A percentile compares a stretch with the other conserved stretches of the same genome.
Conservation (phyloP, 129 eudicot species). For the Gnaphalium uliginosum region DNA sequence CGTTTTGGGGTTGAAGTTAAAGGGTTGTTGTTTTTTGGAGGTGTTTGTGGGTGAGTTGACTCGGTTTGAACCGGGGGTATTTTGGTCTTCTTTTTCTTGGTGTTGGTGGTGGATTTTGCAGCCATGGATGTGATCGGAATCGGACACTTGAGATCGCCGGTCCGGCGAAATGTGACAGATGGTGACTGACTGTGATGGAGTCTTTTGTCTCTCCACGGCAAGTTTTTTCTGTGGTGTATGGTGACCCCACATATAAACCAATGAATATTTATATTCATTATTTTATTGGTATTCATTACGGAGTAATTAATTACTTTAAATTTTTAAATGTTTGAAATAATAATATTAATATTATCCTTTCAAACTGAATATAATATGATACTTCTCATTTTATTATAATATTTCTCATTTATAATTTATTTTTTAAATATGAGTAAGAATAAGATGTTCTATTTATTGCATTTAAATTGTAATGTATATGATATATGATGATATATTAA, state of each 20-base stretch:
- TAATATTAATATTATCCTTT: too few relatives aligned
- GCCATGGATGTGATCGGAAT: background rate
- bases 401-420: too few relatives aligned
- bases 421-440: too few relatives aligned
- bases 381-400: too few relatives aligned
- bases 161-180: constrained; percentile 1
- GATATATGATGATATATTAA: too few relatives aligned
- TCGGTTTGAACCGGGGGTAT: background rate
- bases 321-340: too few relatives aligned
- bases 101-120: background rate
- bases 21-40: background rate
- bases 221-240: background rate
- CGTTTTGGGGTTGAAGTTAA: constrained; percentile 25
- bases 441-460: too few relatives aligned
- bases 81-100: background rate
- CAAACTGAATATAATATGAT: too few relatives aligned
- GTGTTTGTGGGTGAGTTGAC: background rate
- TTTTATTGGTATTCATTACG: too few relatives aligned
- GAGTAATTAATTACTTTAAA: too few relatives aligned
- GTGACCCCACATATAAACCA: background rate
- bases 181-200: background rate
- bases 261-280: too few relatives aligned
- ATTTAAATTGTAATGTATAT: too few relatives aligned
- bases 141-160: background rate
- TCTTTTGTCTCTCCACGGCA: background rate